phyloP scores from a whole-genome alignment of 2,329 filamentous ascomycete genomes.

The Aspergillus sclerotialis region DNA sequence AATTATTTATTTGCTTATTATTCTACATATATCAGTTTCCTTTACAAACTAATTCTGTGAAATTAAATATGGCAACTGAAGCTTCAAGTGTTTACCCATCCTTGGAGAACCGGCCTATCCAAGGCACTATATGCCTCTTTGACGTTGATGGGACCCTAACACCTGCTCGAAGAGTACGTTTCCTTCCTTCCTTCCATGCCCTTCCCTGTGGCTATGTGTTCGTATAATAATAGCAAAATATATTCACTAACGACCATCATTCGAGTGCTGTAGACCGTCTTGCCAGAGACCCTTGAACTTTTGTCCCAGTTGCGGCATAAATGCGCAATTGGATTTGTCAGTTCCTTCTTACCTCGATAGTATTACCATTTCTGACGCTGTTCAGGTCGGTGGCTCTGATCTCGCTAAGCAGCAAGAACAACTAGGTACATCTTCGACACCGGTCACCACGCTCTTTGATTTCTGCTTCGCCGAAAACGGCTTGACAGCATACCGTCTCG shows the following conservation, averaged over 20 bases:
- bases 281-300: slow-evolving; percentile 74
- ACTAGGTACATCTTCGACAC: slow-evolving; percentile 61
- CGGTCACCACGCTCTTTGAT: slow-evolving; percentile 84
- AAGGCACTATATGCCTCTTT: slow-evolving; percentile 91
- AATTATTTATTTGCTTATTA: no score
- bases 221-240: no score
- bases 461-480: slow-evolving; percentile 98
- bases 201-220: no score
- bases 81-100: slow-evolving; percentile 53
- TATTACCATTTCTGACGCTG: slow-evolving; percentile 11
- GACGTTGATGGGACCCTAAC: slow-evolving; percentile 94
- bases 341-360: slow-evolving; percentile 9
- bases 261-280: slow-evolving; percentile 60
- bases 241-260: no score
- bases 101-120: slow-evolving; percentile 74
- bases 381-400: slow-evolving; percentile 74
- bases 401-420: slow-evolving; percentile 94
- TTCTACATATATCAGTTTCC: no score
- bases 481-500: slow-evolving; percentile 80
- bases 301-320: slow-evolving; percentile 70
- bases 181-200: slow-evolving; percentile 1
- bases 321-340: slow-evolving; percentile 26
- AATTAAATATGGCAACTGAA: slow-evolving; percentile 24
- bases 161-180: slow-evolving; percentile 64
- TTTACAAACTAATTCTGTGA: no score